Evolutionary conservation across 2,329 filamentous ascomycete genomes (phyloP), one percentile per base, ranked within the genome.

Genomic region (Fusarium sp.): DNA sequence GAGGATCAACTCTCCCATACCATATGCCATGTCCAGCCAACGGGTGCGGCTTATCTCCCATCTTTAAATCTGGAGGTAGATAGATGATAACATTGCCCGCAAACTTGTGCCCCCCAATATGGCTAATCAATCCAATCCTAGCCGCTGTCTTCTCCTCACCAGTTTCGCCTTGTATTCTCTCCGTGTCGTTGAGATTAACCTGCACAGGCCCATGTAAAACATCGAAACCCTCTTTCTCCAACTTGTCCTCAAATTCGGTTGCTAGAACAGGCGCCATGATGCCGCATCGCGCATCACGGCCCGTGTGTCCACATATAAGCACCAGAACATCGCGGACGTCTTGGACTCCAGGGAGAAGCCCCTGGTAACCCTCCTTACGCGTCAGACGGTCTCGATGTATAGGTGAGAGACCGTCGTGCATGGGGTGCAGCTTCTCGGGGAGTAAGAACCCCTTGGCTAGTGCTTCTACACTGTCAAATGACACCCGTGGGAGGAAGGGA

Each of bases 21-120:
- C 92, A 96, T 4, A 96, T 86, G 1, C 92, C 92, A 73, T 87
- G 87, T 0, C 92, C 92, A 1, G 86, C 88, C 51, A 94, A 78
- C 6, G 87, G 83, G 75, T 92, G 88, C 11, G 71, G 65, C 65
- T 79, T 69, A 6, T 83, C 84, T 6, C 78, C 80, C 31, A 60
- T 77, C 64, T 76, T 82, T 65, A 82, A 62, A 0, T 74, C 75
- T 0, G 89, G 90, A 6, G 93, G 92, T 7, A 96, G 77, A 74
- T 96, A 96, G 2, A 96, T 80, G 47, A 96, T 93, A 36, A 95
- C 87, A 77, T 97, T 97, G 2, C 93, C 93, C 0, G 93, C 93
- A 76, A 91, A 95, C 77, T 94, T 94, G 79, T 97, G 93, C 0
- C 93, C 93, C 1, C 92, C 92, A 54, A 97, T 89, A 73, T 97